Conservation (phyloP, 495 filamentous ascomycete species). For the Glutinoglossum americanum region DNA sequence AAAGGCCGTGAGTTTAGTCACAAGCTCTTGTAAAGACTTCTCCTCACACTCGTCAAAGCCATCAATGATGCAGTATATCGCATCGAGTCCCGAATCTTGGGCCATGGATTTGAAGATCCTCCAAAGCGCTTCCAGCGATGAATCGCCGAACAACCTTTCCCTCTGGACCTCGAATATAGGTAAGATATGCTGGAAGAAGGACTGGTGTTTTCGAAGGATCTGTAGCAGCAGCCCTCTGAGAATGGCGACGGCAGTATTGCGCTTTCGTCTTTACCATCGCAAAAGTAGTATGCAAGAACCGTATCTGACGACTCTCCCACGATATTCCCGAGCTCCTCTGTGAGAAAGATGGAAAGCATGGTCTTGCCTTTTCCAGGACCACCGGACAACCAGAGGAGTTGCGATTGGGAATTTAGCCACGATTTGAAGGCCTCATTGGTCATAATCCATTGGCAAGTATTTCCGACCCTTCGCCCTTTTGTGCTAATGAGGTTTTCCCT, state of each 20-base stretch:
- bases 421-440: constrained; percentile 16
- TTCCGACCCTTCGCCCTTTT: constrained; percentile 10
- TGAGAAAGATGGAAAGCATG: constrained; percentile 25
- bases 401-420: constrained; percentile 18
- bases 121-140: not conserved
- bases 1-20: not conserved
- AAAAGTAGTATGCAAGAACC: constrained; percentile 24
- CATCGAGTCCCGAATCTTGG: not conserved
- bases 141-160: too few relatives aligned
- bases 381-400: constrained; percentile 25
- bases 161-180: too few relatives aligned
- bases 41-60: not conserved
- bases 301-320: constrained; percentile 4
- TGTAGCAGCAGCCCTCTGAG: constrained; percentile 22
- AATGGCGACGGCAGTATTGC: constrained; percentile 21
- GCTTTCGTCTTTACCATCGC: constrained; percentile 22
- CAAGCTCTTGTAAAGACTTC: not conserved
- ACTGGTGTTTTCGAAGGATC: too few relatives aligned
- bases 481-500: too few relatives aligned
- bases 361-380: constrained; percentile 29
- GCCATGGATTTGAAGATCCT: not conserved
- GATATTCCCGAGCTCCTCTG: constrained; percentile 19
- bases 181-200: too few relatives aligned
- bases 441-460: constrained; percentile 28
- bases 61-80: not conserved